Evolutionary conservation across 345 rosid genomes (phyloP).

Genomic region (Combretum micranthum): DNA sequence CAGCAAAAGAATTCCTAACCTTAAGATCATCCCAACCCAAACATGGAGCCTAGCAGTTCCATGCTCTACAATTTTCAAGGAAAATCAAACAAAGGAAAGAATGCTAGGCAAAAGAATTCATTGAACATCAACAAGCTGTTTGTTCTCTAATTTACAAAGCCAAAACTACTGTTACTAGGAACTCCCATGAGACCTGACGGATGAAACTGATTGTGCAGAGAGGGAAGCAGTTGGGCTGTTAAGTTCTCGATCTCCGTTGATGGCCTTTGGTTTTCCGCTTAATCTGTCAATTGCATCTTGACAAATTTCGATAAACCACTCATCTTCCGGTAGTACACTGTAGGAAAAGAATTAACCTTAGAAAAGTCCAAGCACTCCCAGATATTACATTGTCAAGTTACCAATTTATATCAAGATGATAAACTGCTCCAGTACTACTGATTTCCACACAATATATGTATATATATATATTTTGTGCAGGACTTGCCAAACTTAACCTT

Average conservation of each 20-base stretch:
- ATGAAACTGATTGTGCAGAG: slow-evolving; percentile 94
- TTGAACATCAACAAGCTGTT: slow-evolving; percentile 11
- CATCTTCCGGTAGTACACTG: slow-evolving; percentile 89
- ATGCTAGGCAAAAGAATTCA: slow-evolving; percentile 11
- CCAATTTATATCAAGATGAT: too few relatives aligned
- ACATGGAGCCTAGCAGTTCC: slow-evolving; percentile 2
- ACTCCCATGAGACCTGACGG: slow-evolving; percentile 88
- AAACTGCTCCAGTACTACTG: too few relatives aligned
- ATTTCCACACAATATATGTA: too few relatives aligned
- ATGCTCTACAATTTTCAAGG: not conserved
- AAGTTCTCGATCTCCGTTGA: slow-evolving; percentile 66
- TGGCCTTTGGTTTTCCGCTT: slow-evolving; percentile 75
- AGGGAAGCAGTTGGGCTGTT: slow-evolving; percentile 97
- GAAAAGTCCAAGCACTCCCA: not conserved
- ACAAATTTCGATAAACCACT: slow-evolving; percentile 82
- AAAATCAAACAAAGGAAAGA: not conserved
- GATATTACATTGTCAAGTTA: not conserved
- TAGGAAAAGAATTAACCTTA: not conserved
- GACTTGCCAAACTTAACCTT: too few relatives aligned
- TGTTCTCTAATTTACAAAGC: slow-evolving; percentile 30
- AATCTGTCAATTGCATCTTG: slow-evolving; percentile 74
- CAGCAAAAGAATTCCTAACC: slow-evolving; percentile 2
- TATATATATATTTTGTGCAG: too few relatives aligned
- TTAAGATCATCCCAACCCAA: slow-evolving; percentile 11
- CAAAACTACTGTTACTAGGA: slow-evolving; percentile 21